Base-by-base conservation (phyloP, 2,329 filamentous ascomycete genomes). In the Cytospora paraplurivora region DNA sequence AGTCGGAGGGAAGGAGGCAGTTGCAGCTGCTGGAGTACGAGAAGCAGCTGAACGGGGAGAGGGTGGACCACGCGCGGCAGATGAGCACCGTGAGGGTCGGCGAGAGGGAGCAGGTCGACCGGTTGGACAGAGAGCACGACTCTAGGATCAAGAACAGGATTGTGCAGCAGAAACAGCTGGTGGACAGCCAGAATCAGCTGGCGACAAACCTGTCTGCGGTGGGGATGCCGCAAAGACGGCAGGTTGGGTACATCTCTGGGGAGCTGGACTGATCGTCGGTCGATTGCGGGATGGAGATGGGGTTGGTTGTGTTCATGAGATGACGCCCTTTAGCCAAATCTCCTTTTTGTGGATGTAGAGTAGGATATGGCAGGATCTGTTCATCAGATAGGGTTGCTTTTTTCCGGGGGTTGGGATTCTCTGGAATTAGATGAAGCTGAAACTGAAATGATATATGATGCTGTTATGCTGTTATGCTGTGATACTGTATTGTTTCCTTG, bases 231-330 rank as follows among this genome's bases (percentile, higher is more conserved):
- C 72, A 72, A 50, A 73, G 81, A 68, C 77, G 79, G 66, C 81
- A 84, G 75, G 82, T 85, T 74, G 84, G 84, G n/a, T 86, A 79
- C 67, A 77, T 86, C 37, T 80, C 80, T 53, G 78, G 78, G 55
- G 83, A 85, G 74, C 63, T 85, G 70, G 78, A 79, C 65, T 82
- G 69, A 70, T 49, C 5, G 27, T 6, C n/a, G 35, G 27, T 21
- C 17, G 21, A 13, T 12, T 27, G 37, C n/a, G 32, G 17, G n/a
- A 38, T 19, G 17, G n/a, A 35, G 50, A 53, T 21, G 33, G 58
- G 49, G 49, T 32, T 35, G 37, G 52, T 59, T 27, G 47, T 49
- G 37, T 34, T 21, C 19, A 52, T 8, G 47, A 51, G 51, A 21
- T 7, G 37, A 53, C 27, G 33, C 33, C 37, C 34, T 47, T n/a